phyloP scores from a whole-genome alignment of 371 early-diverging fungal species.

The Actinomucor elegans region DNA sequence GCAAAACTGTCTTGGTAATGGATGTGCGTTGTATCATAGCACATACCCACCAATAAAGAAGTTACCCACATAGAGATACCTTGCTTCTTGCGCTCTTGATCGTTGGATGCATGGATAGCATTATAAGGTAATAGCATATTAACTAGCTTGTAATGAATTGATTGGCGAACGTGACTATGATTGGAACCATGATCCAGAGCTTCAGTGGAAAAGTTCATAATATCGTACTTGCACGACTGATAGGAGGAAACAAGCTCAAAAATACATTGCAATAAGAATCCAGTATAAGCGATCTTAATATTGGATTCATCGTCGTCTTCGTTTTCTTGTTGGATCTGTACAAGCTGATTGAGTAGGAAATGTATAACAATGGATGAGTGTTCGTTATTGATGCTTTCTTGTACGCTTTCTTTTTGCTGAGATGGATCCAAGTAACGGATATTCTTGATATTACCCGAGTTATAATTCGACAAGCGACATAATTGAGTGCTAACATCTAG shows the following conservation, averaged over 20 bases:
- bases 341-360: constrained; percentile 13
- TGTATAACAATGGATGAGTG: constrained; percentile 9
- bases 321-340: neutral
- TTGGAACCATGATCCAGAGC: neutral
- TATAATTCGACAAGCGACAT: neutral
- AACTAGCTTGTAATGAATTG: constrained; percentile 38
- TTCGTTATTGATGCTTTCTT: neutral
- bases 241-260: constrained; percentile 85
- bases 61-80: constrained; percentile 69
- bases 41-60: constrained; percentile 59
- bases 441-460: neutral
- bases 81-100: constrained; percentile 54
- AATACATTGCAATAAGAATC: constrained; percentile 83
- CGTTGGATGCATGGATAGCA: constrained; percentile 46
- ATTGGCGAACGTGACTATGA: constrained; percentile 7
- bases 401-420: neutral
- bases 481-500: constrained; percentile 8
- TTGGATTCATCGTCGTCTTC: neutral
- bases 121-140: constrained; percentile 64
- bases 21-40: constrained; percentile 41
- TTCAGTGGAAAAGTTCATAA: constrained; percentile 40
- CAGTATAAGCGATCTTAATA: constrained; percentile 55
- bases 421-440: neutral
- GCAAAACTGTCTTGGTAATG: constrained; percentile 28
- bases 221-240: constrained; percentile 73